phyloP scores from a whole-genome alignment of 1,284 basidiomycete species.

The Ceratobasidium sp. region DNA sequence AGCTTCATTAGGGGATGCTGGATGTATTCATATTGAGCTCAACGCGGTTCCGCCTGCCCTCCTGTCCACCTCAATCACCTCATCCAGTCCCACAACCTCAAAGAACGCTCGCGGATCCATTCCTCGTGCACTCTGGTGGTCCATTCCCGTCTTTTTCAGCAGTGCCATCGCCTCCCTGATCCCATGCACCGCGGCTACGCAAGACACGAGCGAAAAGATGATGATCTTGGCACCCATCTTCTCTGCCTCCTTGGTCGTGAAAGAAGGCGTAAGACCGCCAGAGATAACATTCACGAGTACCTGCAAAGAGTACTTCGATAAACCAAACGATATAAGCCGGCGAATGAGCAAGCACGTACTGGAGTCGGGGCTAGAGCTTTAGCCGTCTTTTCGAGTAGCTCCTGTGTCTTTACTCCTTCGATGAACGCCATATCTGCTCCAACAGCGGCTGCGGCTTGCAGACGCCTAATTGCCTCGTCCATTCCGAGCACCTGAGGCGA shows the following conservation, averaged over 20 bases:
- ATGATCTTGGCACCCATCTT: slow-evolving; percentile 75
- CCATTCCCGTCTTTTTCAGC: slow-evolving; percentile 76
- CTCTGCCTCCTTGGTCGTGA: slow-evolving; percentile 72
- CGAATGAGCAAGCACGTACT: too few species aligned
- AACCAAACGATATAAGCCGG: too few species aligned
- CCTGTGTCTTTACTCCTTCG: slow-evolving; percentile 76
- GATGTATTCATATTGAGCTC: slow-evolving; percentile 58
- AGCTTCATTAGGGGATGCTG: too few species aligned
- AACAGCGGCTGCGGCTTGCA: slow-evolving; percentile 73
- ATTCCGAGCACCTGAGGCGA: slow-evolving; percentile 80
- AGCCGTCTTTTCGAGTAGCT: slow-evolving; percentile 69
- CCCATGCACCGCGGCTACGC: slow-evolving; percentile 74
- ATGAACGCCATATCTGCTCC: slow-evolving; percentile 87
- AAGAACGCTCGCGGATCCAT: slow-evolving; percentile 81
- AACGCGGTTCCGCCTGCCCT: slow-evolving; percentile 68
- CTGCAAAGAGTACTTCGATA: not conserved
- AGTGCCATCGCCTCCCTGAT: slow-evolving; percentile 75
- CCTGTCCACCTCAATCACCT: slow-evolving; percentile 64
- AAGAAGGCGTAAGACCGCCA: slow-evolving; percentile 75
- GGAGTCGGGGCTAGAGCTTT: slow-evolving; percentile 73
- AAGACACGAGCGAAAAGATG: slow-evolving; percentile 74
- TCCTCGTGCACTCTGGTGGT: slow-evolving; percentile 70
- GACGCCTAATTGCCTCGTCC: slow-evolving; percentile 75
- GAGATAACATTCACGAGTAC: slow-evolving; percentile 79
- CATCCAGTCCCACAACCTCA: slow-evolving; percentile 72